phyloP scores from a whole-genome alignment of 208 protist species.

The Acanthamoeba lenticulata region DNA sequence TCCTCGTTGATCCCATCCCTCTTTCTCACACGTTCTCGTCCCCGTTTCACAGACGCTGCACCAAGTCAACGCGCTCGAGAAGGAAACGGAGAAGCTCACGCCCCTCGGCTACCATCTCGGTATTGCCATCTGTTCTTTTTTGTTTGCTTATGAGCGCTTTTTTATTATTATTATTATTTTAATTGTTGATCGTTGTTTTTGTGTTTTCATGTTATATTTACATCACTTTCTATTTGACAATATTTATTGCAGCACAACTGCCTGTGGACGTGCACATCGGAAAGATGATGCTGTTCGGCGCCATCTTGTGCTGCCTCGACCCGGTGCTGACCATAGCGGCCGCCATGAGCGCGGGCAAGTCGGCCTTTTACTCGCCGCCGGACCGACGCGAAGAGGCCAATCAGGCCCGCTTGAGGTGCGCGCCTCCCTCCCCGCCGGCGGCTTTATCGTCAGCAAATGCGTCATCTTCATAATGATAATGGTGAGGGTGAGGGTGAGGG shows the following conservation, averaged over 20 bases:
- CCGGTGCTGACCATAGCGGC: slow-evolving; percentile 96
- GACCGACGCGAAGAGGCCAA: slow-evolving; percentile 92
- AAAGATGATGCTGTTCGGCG: slow-evolving; percentile 96
- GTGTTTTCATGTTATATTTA: neutral
- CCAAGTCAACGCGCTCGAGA: slow-evolving; percentile 45
- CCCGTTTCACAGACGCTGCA: slow-evolving; percentile 1
- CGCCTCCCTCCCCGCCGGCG: neutral
- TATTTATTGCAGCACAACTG: slow-evolving; percentile 80
- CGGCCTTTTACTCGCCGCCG: slow-evolving; percentile 85
- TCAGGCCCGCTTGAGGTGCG: slow-evolving; percentile 80
- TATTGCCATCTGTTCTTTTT: neutral
- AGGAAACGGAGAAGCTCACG: slow-evolving; percentile 39
- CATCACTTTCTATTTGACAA: slow-evolving; percentile 79
- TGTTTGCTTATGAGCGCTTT: too few relatives aligned
- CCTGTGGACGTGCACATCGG: slow-evolving; percentile 84
- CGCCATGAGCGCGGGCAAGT: slow-evolving; percentile 76
- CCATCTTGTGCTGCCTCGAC: slow-evolving; percentile 95
- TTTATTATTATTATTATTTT: slow-evolving; percentile 88
- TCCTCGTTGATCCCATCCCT: neutral
- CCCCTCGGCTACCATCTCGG: slow-evolving; percentile 56
- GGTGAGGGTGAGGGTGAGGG: too few relatives aligned
- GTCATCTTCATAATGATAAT: too few relatives aligned
- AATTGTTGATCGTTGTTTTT: too few relatives aligned
- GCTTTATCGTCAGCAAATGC: neutral
- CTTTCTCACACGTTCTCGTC: neutral